Percentiles rank a stretch among this genome's conserved stretches.
phyloP scores from a whole-genome alignment of 1,284 basidiomycete species.

The Xanthoconium separans region DNA sequence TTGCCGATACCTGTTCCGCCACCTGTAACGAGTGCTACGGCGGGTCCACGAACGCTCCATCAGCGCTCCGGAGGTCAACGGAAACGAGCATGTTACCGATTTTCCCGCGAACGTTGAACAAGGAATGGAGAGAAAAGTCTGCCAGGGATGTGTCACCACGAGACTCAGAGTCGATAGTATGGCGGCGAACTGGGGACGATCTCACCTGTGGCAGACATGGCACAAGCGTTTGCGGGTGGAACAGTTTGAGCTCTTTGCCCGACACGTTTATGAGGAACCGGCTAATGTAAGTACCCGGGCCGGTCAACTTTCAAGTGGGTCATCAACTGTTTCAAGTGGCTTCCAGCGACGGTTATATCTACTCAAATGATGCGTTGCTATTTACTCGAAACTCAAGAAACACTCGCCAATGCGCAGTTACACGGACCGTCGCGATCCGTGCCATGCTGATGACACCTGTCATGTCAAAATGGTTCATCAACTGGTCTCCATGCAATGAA shows the following conservation, averaged over 20 bases:
- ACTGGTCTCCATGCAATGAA: too few relatives aligned
- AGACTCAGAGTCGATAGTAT: background rate
- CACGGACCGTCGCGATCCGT: too few relatives aligned
- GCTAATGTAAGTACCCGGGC: background rate
- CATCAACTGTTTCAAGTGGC: too few relatives aligned
- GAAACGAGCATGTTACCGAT: constrained; percentile 44
- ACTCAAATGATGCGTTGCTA: too few relatives aligned
- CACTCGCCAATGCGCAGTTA: too few relatives aligned
- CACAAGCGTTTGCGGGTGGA: background rate
- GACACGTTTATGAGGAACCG: background rate
- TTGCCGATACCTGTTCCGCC: constrained; percentile 78
- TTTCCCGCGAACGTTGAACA: constrained; percentile 77
- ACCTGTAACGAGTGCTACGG: constrained; percentile 73
- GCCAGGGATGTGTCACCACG: background rate
- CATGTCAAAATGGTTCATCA: too few relatives aligned
- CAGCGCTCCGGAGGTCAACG: background rate
- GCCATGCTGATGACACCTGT: too few relatives aligned
- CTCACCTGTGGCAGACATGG: constrained; percentile 20
- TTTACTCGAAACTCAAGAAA: too few relatives aligned
- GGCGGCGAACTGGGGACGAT: background rate
- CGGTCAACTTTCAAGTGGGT: too few relatives aligned
- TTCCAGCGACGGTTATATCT: too few relatives aligned
- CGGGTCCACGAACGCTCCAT: background rate
- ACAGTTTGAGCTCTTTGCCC: background rate
- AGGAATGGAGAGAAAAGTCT: constrained; percentile 59